Percentiles rank a stretch among this genome's conserved stretches.
Evolutionary conservation across 352 stramenopile species (phyloP).

Genomic region (Phytophthora pseudosyringae): DNA sequence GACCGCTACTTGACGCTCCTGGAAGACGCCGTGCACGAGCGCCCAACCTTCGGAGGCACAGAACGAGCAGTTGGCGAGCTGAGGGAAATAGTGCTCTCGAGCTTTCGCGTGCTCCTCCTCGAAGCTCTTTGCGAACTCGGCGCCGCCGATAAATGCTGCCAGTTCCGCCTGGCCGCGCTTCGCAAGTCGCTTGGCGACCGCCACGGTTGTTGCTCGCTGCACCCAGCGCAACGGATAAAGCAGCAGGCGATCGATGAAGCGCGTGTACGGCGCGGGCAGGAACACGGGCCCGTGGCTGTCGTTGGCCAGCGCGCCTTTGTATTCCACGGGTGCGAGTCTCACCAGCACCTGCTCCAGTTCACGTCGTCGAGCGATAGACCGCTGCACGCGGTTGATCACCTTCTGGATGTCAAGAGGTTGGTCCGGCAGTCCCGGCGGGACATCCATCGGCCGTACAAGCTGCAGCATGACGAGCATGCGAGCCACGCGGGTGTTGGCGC

Average conservation of each 20-base stretch:
- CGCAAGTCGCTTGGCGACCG: conserved; percentile 56
- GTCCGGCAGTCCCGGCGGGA: conserved; percentile 57
- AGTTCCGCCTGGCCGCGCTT: conserved; percentile 58
- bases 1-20: conserved; percentile 46
- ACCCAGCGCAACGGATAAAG: conserved; percentile 70
- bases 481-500: conserved; percentile 72
- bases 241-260: conserved; percentile 67
- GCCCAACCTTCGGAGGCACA: conserved; percentile 76
- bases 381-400: conserved; percentile 60
- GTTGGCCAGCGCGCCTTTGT: conserved; percentile 44
- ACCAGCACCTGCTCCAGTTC: conserved; percentile 65
- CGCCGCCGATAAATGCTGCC: conserved; percentile 62
- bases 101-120: conserved; percentile 68
- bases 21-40: conserved; percentile 81
- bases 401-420: conserved; percentile 68
- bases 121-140: conserved; percentile 75
- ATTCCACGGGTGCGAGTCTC: conserved; percentile 53
- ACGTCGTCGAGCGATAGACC: conserved; percentile 49
- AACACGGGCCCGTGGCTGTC: conserved; percentile 23
- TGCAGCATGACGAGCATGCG: conserved; percentile 76
- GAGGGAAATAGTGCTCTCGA: conserved; percentile 57
- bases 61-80: conserved; percentile 60
- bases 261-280: conserved; percentile 63
- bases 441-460: conserved; percentile 60
- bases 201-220: conserved; percentile 54